These are phyloP conservation scores for Geotrichum reessii DNA, from an alignment of 1,139 yeast species.

Conservation along the genomic window DNA sequence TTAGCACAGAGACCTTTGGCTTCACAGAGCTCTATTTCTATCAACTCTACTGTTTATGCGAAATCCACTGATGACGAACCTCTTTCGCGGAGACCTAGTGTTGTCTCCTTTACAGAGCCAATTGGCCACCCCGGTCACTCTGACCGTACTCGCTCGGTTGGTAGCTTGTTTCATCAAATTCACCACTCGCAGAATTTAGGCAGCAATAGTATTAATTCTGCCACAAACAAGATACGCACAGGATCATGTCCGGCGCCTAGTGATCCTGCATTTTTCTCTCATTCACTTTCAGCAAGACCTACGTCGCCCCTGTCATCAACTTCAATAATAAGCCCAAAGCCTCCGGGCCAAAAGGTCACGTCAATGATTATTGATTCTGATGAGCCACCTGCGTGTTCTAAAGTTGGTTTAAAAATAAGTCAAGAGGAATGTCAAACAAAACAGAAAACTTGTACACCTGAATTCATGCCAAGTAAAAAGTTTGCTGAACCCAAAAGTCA, in stretches of 20 bases:
- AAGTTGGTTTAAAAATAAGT: not conserved
- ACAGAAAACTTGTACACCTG: not conserved
- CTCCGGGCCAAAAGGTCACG: not conserved
- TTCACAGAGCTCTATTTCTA: not conserved
- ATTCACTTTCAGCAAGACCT: not conserved
- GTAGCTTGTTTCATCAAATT: slow-evolving; percentile 15
- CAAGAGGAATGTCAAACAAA: not conserved
- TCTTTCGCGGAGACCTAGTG: slow-evolving; percentile 9
- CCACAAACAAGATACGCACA: not conserved
- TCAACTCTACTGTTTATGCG: not conserved
- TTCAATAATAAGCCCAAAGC: not conserved
- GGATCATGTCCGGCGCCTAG: not conserved
- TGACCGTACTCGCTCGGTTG: slow-evolving; percentile 16
- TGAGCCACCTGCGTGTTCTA: not conserved
- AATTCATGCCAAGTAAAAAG: not conserved
- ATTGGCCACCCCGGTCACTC: slow-evolving; percentile 19
- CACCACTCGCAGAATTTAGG: not conserved
- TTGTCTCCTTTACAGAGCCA: slow-evolving; percentile 20
- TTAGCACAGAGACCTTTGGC: not conserved
- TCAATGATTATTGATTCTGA: not conserved
- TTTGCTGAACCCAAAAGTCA: not conserved
- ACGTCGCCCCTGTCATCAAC: not conserved
- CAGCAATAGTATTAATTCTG: not conserved
- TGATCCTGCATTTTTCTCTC: not conserved
- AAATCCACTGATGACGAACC: not conserved